Evolutionary conservation across 1,284 basidiomycete species (phyloP), one percentile per base, ranked within the genome.

Genomic region (Porodaedalea pini): DNA sequence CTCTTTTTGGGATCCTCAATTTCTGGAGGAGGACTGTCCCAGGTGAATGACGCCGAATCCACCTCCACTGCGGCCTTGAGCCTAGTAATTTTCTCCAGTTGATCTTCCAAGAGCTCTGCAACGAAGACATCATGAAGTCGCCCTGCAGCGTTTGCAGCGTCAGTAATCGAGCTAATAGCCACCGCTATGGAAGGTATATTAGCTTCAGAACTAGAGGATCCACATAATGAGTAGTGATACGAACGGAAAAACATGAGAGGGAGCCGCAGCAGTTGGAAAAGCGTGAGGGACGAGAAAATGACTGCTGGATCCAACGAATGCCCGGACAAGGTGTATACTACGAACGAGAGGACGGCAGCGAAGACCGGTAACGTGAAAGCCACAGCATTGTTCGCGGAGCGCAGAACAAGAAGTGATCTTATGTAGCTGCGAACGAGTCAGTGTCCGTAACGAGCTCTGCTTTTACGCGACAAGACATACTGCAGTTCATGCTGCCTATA

Each of bases 311-410:
- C 73, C 51, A 94, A 78, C 0, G 73, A 61, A 67, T 94, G 86
- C 0, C 87, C 84, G 0, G 83, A 79, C 10, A 82, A 71, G 1
- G 84, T 82, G 70, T 95, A 96, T 1, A 88, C 86, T 57, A 95
- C 78, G 67, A 98, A 96, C 0, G 92, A 83, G 29, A 97, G 66
- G 17, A 98, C 90, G 8, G 91, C 86, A 0, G 92, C 92, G 23
- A 98, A 72, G 2, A 85, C 81, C 0, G 94, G 93, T 61, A 94
- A 73, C 40, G 84, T 82, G 70, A 89, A 75, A 0, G 85, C 82
- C 6, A 87, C 73, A 11, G 83, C 83, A 61, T 79, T 86, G 66
- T 86, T 86, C 0, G 77, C 88, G 0, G 89, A 77, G 45, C 91
- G 84, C 41, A 90, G 75, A 61, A 94, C 70, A 41, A 95, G 75